A percentile compares a stretch with the other conserved stretches of the same genome.
Evolutionary conservation across 1,284 basidiomycete genomes (phyloP).

Genomic region (Microbotryum lychnidis-dioicae): DNA sequence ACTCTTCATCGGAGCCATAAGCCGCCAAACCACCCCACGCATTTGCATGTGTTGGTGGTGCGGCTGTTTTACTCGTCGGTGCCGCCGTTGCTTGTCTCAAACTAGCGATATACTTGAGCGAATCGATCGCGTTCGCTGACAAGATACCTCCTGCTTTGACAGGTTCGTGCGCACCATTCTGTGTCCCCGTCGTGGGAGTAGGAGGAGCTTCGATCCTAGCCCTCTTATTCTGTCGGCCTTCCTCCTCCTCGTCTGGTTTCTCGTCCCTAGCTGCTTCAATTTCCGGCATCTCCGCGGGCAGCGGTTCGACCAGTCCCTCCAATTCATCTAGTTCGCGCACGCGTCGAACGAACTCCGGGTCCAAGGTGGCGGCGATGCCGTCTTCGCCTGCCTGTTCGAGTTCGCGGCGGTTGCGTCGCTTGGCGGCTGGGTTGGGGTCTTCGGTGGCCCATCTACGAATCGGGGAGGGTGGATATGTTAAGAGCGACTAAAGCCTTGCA

Average conservation of each 20-base stretch:
- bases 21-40: slow-evolving; percentile 25
- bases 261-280: slow-evolving; percentile 39
- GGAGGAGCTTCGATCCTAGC: slow-evolving; percentile 44
- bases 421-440: slow-evolving; percentile 84
- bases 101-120: slow-evolving; percentile 18
- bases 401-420: slow-evolving; percentile 70
- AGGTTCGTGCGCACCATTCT: neutral
- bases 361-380: slow-evolving; percentile 60
- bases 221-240: slow-evolving; percentile 23
- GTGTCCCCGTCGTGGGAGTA: slow-evolving; percentile 55
- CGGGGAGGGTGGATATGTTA: neutral
- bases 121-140: slow-evolving; percentile 25
- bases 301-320: slow-evolving; percentile 33
- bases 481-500: too few species aligned
- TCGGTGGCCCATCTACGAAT: slow-evolving; percentile 71
- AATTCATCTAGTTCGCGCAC: slow-evolving; percentile 45
- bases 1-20: slow-evolving; percentile 24
- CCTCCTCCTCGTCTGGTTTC: slow-evolving; percentile 33
- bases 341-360: slow-evolving; percentile 80
- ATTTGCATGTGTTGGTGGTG: neutral
- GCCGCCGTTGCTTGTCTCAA: slow-evolving; percentile 2
- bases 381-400: slow-evolving; percentile 72
- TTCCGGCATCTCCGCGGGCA: slow-evolving; percentile 19
- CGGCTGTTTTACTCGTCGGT: neutral
- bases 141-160: slow-evolving; percentile 12